phyloP scores from a whole-genome alignment of 352 stramenopile genomes.

The Phytophthora pistaciae region DNA sequence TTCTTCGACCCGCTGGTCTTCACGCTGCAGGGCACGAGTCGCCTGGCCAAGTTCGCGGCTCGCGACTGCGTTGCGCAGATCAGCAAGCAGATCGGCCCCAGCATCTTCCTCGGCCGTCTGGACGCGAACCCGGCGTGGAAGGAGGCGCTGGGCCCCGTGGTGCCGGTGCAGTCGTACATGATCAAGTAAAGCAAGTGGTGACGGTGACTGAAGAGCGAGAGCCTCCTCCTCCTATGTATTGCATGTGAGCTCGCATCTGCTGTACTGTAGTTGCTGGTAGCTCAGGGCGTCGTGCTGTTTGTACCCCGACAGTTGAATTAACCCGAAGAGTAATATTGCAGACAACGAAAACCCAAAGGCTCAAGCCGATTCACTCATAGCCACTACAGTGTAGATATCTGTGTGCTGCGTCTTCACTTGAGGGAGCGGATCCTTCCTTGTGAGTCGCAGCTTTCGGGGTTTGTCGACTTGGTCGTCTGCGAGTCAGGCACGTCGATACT shows the following conservation, averaged over 20 bases:
- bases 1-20: slow-evolving; percentile 89
- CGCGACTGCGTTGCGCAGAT: slow-evolving; percentile 80
- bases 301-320: slow-evolving; percentile 8
- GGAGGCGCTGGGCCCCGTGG: slow-evolving; percentile 58
- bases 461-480: not conserved
- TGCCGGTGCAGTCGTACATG: slow-evolving; percentile 44
- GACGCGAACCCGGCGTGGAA: slow-evolving; percentile 77
- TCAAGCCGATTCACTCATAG: not conserved
- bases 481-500: slow-evolving; percentile 30
- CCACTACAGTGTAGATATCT: too few relatives aligned
- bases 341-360: not conserved
- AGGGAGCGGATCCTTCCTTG: not conserved
- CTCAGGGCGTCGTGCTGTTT: slow-evolving; percentile 7
- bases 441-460: not conserved
- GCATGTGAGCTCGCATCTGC: slow-evolving; percentile 1
- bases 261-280: not conserved
- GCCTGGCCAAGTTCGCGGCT: slow-evolving; percentile 76
- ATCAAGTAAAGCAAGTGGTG: slow-evolving; percentile 22
- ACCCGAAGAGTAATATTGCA: slow-evolving; percentile 8
- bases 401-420: not conserved
- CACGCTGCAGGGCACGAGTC: slow-evolving; percentile 76
- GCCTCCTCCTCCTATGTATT: slow-evolving; percentile 16
- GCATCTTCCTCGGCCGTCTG: slow-evolving; percentile 82
- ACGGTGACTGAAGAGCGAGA: not conserved
- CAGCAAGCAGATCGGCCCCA: slow-evolving; percentile 83